Evolutionary conservation across 495 filamentous ascomycete species (phyloP).

Genomic region (Venustampulla echinocandica): DNA sequence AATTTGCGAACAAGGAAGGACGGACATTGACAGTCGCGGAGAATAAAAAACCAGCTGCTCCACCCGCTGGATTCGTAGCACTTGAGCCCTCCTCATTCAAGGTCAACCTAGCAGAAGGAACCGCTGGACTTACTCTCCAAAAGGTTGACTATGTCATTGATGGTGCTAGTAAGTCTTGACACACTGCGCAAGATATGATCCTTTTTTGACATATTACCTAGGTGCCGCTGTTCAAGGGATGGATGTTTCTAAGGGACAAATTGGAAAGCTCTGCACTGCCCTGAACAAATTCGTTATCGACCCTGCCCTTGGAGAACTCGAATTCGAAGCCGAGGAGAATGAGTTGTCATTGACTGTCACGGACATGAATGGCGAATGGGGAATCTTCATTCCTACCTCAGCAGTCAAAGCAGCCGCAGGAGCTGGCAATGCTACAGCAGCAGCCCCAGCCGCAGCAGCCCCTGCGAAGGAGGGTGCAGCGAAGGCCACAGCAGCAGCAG

Average conservation of each 20-base stretch:
- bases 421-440: conserved; percentile 3
- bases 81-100: conserved; percentile 30
- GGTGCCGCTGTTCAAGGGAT: conserved; percentile 1
- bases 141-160: conserved; percentile 34
- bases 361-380: conserved; percentile 31
- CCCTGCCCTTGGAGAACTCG: conserved; percentile 29
- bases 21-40: conserved; percentile 28
- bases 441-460: not conserved
- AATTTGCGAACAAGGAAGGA: conserved; percentile 25
- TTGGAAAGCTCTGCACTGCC: conserved; percentile 28
- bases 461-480: not conserved
- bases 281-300: conserved; percentile 29
- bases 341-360: conserved; percentile 25
- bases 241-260: conserved; percentile 27
- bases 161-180: conserved; percentile 16
- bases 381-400: conserved; percentile 28
- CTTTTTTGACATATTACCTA: too few relatives aligned
- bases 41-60: conserved; percentile 25
- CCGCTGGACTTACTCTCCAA: conserved; percentile 26
- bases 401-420: not conserved
- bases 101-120: conserved; percentile 25
- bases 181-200: too few relatives aligned
- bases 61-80: conserved; percentile 28
- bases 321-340: conserved; percentile 38
- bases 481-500: not conserved